Evolutionary conservation across 2,329 filamentous ascomycete species (phyloP), one percentile per base, ranked within the genome.

Genomic region (Stemphylium lycopersici): DNA sequence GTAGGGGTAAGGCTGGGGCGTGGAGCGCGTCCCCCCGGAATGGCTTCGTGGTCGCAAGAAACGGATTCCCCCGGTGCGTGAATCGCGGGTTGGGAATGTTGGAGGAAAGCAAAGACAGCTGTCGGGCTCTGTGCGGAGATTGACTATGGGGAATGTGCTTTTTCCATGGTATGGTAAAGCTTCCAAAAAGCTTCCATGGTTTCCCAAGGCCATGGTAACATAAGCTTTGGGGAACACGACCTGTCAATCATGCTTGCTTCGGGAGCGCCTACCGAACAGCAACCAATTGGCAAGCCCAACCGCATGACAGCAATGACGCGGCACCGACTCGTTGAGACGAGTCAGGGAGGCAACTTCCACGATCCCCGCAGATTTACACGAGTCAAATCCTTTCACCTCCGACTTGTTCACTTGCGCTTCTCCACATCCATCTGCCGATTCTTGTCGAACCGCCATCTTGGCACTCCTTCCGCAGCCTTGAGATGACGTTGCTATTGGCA

Each of bases 381-480:
- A 36, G 32, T 52, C 33, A 49, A 33, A 41, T 36, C 37, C 26
- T 36, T 33, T 33, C 39, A n/a, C 24, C 44, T 49, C 43, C 39
- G 34, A 49, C 47, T 42, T 33, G 31, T 53, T 31, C 36, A 37
- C 42, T 44, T 12, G 38, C 36, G 11, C 29, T 29, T 43, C 49
- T 53, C 59, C 52, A 57, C 57, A 52, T 31, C 40, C 48, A 55
- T 49, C 48, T 59, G 52, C 48, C 52, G 57, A 60, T 56, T 62
- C 52, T 58, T 59, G 32, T 51, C 48, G 42, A 58, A 59, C 58
- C 48, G 46, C 29, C 31, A 34, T 26, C 66, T 68, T 68, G 65
- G 65, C 63, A 48, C 48, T 57, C 55, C 36, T 61, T 61, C 52
- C 52, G 52, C 56, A n/a, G 18, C 31, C 48, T 34, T 43, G 7